Evolutionary conservation across 345 rosid genomes (phyloP), one percentile per base, ranked within the genome.

Genomic region (Toxicodendron radicans): DNA sequence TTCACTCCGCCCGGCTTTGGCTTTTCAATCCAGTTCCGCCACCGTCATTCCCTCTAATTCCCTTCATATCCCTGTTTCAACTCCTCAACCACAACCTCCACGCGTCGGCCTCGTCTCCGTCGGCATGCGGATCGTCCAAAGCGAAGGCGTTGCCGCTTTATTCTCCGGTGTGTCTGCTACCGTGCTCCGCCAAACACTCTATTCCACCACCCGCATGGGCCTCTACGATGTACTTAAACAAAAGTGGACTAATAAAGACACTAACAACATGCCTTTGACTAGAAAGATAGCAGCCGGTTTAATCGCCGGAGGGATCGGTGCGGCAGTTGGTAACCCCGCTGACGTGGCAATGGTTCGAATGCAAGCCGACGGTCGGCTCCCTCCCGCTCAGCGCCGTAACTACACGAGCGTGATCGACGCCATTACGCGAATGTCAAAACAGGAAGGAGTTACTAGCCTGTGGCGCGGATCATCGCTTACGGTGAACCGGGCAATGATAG

Each of bases 131-230:
- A 90, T 92, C 76, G n/a, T 93, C 79, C 87, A 80, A 54, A 10
- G 82, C 27, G 84, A 90, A 80, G 97, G 95, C 33, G 75, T 80
- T 0, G 71, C 84, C n/a, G 93, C 89, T 12, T 76, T 92, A 33
- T 90, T 83, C 87, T 82, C 90, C 67, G 93, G 95, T 58, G 92
- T 92, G n/a, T 92, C 97, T 63, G 95, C 95, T 30, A 88, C 97
- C 33, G 85, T 90, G 16, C 91, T 90, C 82, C 90, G 97, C 0
- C 97, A 92, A 74, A 79, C 90, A 5, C 90, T 92, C 7, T 92
- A 92, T 74, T 92, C 97, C 57, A 86, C 98, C 75, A 93, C 97
- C 10, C 89, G 97, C 10, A 93, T 93, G 98, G 98, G 98, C 7
- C 90, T 93, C 16, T 93, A 93, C 79, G 95, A 90, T 23, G 64